phyloP scores from a whole-genome alignment of 2,329 filamentous ascomycete genomes.

The Paecilomyces formosus region DNA sequence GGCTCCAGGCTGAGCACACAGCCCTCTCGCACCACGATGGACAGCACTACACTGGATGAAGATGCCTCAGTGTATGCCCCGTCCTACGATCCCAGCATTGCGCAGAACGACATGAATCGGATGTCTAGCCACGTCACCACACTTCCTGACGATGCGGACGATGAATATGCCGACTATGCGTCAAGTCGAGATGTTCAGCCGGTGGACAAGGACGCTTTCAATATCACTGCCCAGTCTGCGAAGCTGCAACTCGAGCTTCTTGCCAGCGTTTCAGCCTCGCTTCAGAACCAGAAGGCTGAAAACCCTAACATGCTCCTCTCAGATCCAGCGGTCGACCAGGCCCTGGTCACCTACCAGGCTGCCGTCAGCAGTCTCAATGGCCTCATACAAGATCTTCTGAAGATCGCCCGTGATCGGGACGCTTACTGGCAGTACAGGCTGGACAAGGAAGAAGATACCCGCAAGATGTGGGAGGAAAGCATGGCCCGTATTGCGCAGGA shows the following conservation, averaged over 20 bases:
- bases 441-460: conserved; percentile 82
- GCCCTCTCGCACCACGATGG: conserved; percentile 40
- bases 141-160: conserved; percentile 54
- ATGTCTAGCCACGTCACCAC: conserved; percentile 43
- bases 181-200: conserved; percentile 68
- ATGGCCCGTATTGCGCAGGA: conserved; percentile 96
- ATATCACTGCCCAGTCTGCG: conserved; percentile 93
- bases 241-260: conserved; percentile 88
- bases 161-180: conserved; percentile 73
- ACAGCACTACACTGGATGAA: conserved; percentile 46
- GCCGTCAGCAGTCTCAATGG: conserved; percentile 82
- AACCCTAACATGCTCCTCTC: conserved; percentile 67
- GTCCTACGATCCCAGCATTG: conserved; percentile 50
- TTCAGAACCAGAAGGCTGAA: conserved; percentile 62
- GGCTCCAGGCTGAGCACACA: conserved; percentile 43
- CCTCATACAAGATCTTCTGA: conserved; percentile 76
- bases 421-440: conserved; percentile 95
- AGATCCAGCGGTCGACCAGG: conserved; percentile 68
- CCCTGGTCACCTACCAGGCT: conserved; percentile 76
- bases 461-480: conserved; percentile 97
- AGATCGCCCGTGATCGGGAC: conserved; percentile 89
- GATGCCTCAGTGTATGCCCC: conserved; percentile 42
- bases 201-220: conserved; percentile 84
- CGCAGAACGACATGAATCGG: conserved; percentile 42
- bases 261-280: conserved; percentile 72